phyloP scores from a whole-genome alignment of 306 rosid genomes.

The Medicago lupulina region DNA sequence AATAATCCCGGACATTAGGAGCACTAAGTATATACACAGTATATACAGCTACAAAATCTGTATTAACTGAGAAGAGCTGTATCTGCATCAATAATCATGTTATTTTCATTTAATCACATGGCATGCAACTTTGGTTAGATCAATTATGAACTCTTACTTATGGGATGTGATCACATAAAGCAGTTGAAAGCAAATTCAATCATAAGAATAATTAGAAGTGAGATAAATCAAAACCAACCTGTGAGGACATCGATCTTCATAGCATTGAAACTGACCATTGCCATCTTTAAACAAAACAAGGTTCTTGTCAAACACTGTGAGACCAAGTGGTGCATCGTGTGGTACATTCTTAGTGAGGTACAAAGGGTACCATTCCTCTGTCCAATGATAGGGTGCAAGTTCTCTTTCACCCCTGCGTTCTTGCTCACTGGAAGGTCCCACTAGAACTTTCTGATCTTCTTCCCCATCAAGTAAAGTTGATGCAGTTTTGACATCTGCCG shows the following conservation, averaged over 20 bases:
- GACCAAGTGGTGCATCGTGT: conserved; percentile 85
- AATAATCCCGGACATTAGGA: not conserved
- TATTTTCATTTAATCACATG: not conserved
- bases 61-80: not conserved
- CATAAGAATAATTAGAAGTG: too few species aligned
- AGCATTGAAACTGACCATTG: conserved; percentile 63
- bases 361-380: conserved; percentile 93
- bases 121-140: not conserved
- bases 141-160: not conserved
- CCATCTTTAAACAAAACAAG: conserved; percentile 73
- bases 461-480: conserved; percentile 47
- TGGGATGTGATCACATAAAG: not conserved
- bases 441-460: conserved; percentile 52
- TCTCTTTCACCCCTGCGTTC: conserved; percentile 49
- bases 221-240: conserved; percentile 48
- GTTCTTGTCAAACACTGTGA: conserved; percentile 76
- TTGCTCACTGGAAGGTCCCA: conserved; percentile 61
- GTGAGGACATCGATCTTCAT: conserved; percentile 93
- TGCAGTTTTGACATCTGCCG: conserved; percentile 51
- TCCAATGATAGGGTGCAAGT: conserved; percentile 80
- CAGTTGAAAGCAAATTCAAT: not conserved
- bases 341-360: conserved; percentile 77
- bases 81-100: not conserved
- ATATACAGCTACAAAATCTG: not conserved
- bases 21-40: not conserved